These are phyloP conservation scores for Fusarium domesticum DNA, from an alignment of 2,329 filamentous ascomycete species.

Conservation along the genomic window DNA sequence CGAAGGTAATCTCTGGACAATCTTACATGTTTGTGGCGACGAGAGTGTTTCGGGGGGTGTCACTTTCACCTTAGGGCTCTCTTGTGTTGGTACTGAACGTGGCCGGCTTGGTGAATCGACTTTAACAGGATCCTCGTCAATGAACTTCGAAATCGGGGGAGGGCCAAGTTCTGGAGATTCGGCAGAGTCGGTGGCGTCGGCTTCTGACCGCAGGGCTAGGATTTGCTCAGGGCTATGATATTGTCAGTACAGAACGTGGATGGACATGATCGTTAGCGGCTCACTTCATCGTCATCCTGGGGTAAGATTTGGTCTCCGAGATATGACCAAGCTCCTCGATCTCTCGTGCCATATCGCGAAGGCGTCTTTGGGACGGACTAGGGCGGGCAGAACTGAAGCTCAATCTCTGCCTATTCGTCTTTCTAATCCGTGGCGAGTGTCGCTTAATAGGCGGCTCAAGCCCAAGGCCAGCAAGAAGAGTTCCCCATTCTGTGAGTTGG, in stretches of 20 bases:
- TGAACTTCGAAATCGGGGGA: constrained; percentile 56
- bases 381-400: constrained; percentile 40
- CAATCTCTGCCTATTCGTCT: constrained; percentile 40
- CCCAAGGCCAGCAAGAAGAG: constrained; percentile 64
- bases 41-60: constrained; percentile 32
- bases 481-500: constrained; percentile 68
- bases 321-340: constrained; percentile 56
- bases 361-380: constrained; percentile 54
- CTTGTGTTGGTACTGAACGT: constrained; percentile 8
- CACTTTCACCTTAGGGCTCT: constrained; percentile 28
- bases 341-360: constrained; percentile 55
- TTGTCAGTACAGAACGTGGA: constrained; percentile 29
- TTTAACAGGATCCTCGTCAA: constrained; percentile 55
- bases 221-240: constrained; percentile 58
- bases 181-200: constrained; percentile 44
- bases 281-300: constrained; percentile 66
- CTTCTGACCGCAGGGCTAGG: constrained; percentile 53
- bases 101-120: constrained; percentile 45
- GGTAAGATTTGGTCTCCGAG: constrained; percentile 65
- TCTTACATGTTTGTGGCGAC: constrained; percentile 29
- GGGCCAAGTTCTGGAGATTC: constrained; percentile 69
- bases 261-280: constrained; percentile 28
- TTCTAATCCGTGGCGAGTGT: constrained; percentile 41
- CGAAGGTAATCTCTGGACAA: constrained; percentile 20
- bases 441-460: constrained; percentile 55